Evolutionary conservation across 768 basidiomycete genomes (phyloP).

Genomic region (Pleurotus djamor): DNA sequence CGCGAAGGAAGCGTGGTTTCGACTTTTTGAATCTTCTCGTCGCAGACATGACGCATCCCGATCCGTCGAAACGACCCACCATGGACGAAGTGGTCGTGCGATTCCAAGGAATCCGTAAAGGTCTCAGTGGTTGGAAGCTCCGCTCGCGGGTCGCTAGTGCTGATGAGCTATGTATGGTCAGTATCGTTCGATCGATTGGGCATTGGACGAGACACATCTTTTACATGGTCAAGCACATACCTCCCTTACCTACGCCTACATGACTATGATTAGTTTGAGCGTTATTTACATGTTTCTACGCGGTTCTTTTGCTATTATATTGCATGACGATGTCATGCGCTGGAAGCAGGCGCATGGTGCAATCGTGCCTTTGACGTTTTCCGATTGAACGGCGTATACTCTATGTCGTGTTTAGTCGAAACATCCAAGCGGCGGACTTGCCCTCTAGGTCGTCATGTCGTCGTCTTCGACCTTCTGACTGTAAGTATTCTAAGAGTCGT

Average conservation of each 20-base stretch:
- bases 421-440: too few species aligned
- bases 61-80: slow-evolving; percentile 29
- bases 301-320: too few species aligned
- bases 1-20: slow-evolving; percentile 14
- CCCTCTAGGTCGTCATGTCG: too few species aligned
- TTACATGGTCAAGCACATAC: slow-evolving; percentile 3
- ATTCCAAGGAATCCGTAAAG: slow-evolving; percentile 21
- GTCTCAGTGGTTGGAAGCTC: slow-evolving; percentile 24
- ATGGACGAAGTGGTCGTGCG: slow-evolving; percentile 32
- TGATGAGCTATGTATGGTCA: not conserved
- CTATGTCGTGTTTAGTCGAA: too few species aligned
- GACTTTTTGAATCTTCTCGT: slow-evolving; percentile 26
- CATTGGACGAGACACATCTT: slow-evolving; percentile 7
- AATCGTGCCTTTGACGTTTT: too few species aligned
- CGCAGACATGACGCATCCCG: slow-evolving; percentile 29
- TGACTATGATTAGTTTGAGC: too few species aligned
- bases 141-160: slow-evolving; percentile 18
- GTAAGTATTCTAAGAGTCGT: slow-evolving; percentile 37
- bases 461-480: too few species aligned
- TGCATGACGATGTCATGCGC: too few species aligned
- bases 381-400: too few species aligned
- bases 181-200: not conserved
- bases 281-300: too few species aligned
- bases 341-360: too few species aligned
- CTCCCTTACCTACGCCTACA: slow-evolving; percentile 1